Conservation (phyloP, 1,139 yeast species). For the Tardiomyces digboiensis region DNA sequence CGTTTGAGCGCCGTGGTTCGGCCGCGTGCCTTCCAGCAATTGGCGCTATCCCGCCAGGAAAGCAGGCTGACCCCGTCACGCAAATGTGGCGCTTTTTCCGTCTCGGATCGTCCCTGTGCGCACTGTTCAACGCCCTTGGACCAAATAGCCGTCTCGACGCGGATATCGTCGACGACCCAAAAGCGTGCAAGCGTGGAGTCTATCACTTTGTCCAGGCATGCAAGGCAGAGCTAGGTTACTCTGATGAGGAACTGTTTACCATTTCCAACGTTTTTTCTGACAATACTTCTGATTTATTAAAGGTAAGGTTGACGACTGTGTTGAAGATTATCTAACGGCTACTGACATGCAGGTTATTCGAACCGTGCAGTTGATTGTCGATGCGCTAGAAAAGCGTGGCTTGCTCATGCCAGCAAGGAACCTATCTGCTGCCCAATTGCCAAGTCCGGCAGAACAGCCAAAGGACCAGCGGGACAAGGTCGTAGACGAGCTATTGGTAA, state of each 20-base stretch:
- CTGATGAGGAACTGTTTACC: slow-evolving; percentile 80
- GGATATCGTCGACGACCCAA: slow-evolving; percentile 45
- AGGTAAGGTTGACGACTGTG: slow-evolving; percentile 26
- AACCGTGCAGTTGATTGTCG: slow-evolving; percentile 57
- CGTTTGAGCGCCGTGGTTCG: slow-evolving; percentile 6
- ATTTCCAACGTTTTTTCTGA: slow-evolving; percentile 85
- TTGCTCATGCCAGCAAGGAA: slow-evolving; percentile 8
- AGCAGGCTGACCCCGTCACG: slow-evolving; percentile 74
- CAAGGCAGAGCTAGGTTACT: slow-evolving; percentile 61
- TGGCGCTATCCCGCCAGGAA: slow-evolving; percentile 21
- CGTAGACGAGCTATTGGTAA: slow-evolving; percentile 72
- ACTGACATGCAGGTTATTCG: slow-evolving; percentile 36
- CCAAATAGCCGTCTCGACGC: slow-evolving; percentile 27
- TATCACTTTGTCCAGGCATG: slow-evolving; percentile 89
- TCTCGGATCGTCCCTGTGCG: slow-evolving; percentile 88
- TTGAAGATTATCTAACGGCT: not conserved
- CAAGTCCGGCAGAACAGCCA: not conserved
- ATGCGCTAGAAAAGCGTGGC: slow-evolving; percentile 23
- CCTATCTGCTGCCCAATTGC: not conserved
- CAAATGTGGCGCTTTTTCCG: slow-evolving; percentile 83
- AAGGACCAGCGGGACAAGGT: slow-evolving; percentile 49
- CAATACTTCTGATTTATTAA: slow-evolving; percentile 66
- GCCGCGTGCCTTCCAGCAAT: slow-evolving; percentile 7
- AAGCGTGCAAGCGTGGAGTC: slow-evolving; percentile 80
- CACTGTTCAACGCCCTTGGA: slow-evolving; percentile 57